A percentile compares a stretch with the other conserved stretches of the same genome.
Conservation (phyloP, 73 alveolate genomes). For the Paramecium tetraurelia region DNA sequence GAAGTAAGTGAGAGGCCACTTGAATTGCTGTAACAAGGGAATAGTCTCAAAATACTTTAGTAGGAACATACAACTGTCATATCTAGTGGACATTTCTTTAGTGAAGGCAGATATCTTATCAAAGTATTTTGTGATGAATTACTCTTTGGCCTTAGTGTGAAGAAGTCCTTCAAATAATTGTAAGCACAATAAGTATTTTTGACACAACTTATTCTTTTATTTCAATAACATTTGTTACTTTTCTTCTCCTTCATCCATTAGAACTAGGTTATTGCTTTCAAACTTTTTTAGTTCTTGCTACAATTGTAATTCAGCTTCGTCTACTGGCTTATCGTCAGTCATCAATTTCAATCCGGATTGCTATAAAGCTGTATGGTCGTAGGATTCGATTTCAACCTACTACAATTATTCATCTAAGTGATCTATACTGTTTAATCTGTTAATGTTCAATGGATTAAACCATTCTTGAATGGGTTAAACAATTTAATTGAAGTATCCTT, state of each 20-base stretch:
- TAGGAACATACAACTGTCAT: background rate
- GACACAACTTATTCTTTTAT: background rate
- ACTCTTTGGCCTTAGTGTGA: background rate
- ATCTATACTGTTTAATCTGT: background rate
- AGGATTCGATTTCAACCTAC: background rate
- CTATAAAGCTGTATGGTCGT: background rate
- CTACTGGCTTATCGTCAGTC: background rate
- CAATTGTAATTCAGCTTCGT: background rate
- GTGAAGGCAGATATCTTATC: background rate
- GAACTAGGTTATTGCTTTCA: background rate
- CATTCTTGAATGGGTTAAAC: background rate
- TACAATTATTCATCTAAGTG: background rate
- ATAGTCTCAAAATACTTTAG: background rate
- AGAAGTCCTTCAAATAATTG: background rate
- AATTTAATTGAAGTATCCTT: background rate
- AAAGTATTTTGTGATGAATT: background rate
- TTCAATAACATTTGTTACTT: background rate
- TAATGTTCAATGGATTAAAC: background rate
- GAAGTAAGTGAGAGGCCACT: conserved; percentile 11
- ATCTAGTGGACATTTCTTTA: background rate
- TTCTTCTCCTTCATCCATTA: conserved; percentile 37
- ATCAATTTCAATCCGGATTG: background rate
- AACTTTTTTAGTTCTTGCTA: background rate
- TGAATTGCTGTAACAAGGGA: background rate
- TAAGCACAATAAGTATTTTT: background rate